Conservation (phyloP, 495 filamentous ascomycete genomes). For the Talaromyces ruber region DNA sequence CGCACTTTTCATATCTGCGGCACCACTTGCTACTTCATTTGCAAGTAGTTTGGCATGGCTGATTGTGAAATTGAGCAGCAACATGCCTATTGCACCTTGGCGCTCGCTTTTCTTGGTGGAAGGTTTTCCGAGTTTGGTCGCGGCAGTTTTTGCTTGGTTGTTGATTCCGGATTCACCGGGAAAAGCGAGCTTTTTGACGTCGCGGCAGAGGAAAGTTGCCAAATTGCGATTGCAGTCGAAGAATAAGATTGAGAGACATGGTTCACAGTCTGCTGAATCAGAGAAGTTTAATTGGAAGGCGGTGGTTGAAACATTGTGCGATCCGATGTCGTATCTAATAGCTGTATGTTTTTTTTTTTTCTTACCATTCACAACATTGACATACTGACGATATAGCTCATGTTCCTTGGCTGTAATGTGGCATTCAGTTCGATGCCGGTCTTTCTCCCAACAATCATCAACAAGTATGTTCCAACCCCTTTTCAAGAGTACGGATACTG, state of each 20-base stretch:
- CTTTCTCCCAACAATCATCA: slow-evolving; percentile 51
- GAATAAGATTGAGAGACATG: slow-evolving; percentile 19
- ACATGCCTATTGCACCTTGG: slow-evolving; percentile 49
- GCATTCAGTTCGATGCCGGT: slow-evolving; percentile 52
- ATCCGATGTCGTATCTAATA: slow-evolving; percentile 62
- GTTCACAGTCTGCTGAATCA: slow-evolving; percentile 2
- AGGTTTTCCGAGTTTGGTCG: slow-evolving; percentile 52
- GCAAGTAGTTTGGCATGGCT: slow-evolving; percentile 56
- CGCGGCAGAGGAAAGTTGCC: slow-evolving; percentile 37
- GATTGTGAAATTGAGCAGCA: slow-evolving; percentile 40
- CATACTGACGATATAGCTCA: slow-evolving; percentile 22
- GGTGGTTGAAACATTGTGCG: slow-evolving; percentile 42
- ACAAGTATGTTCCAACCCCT: slow-evolving; percentile 30
- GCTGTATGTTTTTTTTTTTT: slow-evolving; percentile 36
- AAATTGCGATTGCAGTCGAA: slow-evolving; percentile 37
- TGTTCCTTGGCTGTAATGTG: slow-evolving; percentile 53
- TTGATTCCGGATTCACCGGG: slow-evolving; percentile 47
- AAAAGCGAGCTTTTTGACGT: slow-evolving; percentile 39
- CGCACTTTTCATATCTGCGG: slow-evolving; percentile 54
- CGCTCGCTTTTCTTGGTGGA: slow-evolving; percentile 52
- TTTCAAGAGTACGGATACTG: neutral
- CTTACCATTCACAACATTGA: neutral
- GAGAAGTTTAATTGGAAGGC: slow-evolving; percentile 39
- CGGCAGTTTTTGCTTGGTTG: slow-evolving; percentile 45
- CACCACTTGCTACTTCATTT: slow-evolving; percentile 58